Conservation (phyloP, 1,284 basidiomycete genomes). For the Anthracocystis panici-leucophaei region DNA sequence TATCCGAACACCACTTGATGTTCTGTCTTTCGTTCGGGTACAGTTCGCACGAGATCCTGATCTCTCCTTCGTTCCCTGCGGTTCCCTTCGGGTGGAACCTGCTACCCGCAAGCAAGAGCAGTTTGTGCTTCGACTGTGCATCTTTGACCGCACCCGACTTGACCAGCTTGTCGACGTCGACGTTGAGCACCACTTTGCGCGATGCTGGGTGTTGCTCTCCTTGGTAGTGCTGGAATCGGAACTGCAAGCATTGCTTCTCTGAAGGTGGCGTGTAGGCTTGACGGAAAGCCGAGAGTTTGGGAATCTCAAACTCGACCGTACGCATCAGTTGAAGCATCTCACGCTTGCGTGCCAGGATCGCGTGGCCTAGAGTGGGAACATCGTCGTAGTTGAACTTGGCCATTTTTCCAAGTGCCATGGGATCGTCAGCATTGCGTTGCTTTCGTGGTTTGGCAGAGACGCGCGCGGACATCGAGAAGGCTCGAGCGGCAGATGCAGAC, state of each 20-base stretch:
- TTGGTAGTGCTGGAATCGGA: conserved; percentile 69
- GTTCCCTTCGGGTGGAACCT: conserved; percentile 43
- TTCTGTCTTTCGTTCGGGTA: conserved; percentile 70
- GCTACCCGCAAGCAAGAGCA: conserved; percentile 70
- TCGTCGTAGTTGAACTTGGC: conserved; percentile 65
- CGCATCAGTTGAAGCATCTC: conserved; percentile 61
- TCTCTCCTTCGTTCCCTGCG: conserved; percentile 37
- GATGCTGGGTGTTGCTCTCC: conserved; percentile 69
- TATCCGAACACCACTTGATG: conserved; percentile 71
- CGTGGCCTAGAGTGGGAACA: conserved; percentile 65
- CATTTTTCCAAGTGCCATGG: conserved; percentile 58
- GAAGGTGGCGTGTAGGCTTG: conserved; percentile 64
- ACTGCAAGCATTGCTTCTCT: conserved; percentile 44
- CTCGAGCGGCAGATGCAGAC: conserved; percentile 20
- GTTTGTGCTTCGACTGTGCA: conserved; percentile 66
- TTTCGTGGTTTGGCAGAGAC: conserved; percentile 55
- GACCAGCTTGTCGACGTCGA: conserved; percentile 61
- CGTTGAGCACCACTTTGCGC: conserved; percentile 68
- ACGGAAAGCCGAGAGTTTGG: conserved; percentile 66
- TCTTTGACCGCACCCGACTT: conserved; percentile 45
- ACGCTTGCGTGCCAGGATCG: conserved; percentile 55
- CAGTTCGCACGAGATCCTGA: conserved; percentile 69
- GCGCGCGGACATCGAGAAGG: conserved; percentile 42
- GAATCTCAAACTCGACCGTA: conserved; percentile 62
- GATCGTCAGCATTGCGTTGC: conserved; percentile 45